Base-by-base conservation (phyloP, 1,284 basidiomycete genomes). In the Leccinum pallidistipes region DNA sequence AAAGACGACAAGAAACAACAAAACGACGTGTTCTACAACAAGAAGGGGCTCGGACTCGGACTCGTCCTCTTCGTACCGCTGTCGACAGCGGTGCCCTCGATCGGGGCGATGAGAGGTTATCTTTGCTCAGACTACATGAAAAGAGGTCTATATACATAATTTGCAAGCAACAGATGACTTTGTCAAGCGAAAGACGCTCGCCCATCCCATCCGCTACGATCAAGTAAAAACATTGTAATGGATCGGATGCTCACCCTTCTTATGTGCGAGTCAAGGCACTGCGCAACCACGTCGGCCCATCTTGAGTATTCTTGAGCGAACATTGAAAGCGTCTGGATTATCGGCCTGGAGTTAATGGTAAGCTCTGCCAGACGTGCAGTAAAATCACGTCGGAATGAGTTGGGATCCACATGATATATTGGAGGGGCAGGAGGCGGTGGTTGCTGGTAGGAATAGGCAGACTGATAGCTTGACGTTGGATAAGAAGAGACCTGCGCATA, bases 311-410 rank as follows among this genome's bases (percentile, higher is more conserved):
- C 91, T 80, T 95, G 91, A 38, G 97, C 96, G 70, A 95, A 86
- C 81, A 97, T 87, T 32, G 97, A 98, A n/a, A 99, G 80, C 64
- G 86, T 86, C 78, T 97, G 95, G 69, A 99, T 99, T 67, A 98
- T 90, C 14, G 95, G 93, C 73, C 96, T 91, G 67, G 95, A 97
- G 78, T 99, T 99, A 81, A 97, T 89, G 49, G 90, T 95, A 64
- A 99, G 88, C 68, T 91, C 86, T 70, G 87, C 82, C 62, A 98
- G 87, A 62, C 94, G 90, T 55, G 81, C 77, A 65, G 85, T 77
- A 77, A 91, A 95, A 76, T 93, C 90, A 77, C 86, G 86, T 67
- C 93, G 90, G 77, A 96, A 96, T 38, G 84, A 82, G 71, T 83
- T 83, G 36, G 92, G 85, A 75, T 92, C 90, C 78, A 86, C 75